These are phyloP conservation scores for Xerocomellus amylosporus DNA, from an alignment of 768 basidiomycete genomes.

Conservation along the genomic window DNA sequence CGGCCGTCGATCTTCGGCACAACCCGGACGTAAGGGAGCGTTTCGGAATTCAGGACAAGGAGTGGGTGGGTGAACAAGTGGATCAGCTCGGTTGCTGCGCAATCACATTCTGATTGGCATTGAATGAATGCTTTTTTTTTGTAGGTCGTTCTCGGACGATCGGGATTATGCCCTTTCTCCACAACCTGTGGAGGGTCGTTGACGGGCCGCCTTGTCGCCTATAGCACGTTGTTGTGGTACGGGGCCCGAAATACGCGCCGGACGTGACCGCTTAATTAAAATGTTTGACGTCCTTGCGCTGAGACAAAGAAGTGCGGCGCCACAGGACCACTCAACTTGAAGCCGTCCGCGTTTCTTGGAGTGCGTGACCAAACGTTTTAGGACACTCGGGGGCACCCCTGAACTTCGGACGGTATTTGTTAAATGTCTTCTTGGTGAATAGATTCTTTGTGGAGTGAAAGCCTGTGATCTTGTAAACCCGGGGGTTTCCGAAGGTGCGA, in stretches of 20 bases:
- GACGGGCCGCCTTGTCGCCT: neutral
- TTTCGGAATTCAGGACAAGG: no score
- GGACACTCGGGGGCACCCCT: no score
- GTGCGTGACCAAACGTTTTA: no score
- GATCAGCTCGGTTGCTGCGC: neutral
- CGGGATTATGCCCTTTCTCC: neutral
- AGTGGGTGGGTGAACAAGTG: no score
- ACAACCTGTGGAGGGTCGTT: neutral
- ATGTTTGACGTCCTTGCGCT: neutral
- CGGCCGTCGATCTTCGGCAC: neutral
- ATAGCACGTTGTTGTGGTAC: neutral
- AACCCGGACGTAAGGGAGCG: neutral
- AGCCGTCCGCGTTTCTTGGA: no score
- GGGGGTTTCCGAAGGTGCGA: no score
- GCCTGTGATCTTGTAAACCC: no score
- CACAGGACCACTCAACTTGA: conserved; percentile 1
- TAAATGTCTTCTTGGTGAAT: no score
- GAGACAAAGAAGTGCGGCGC: neutral
- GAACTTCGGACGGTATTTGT: no score
- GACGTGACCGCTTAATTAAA: neutral
- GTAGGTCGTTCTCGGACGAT: neutral
- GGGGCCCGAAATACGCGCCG: neutral
- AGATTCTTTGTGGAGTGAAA: no score
- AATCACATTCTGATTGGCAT: neutral
- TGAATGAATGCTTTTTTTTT: neutral